Evolutionary conservation across 106 monocot genomes (phyloP), one percentile per base, ranked within the genome.

Genomic region (Narthecium ossifragum): DNA sequence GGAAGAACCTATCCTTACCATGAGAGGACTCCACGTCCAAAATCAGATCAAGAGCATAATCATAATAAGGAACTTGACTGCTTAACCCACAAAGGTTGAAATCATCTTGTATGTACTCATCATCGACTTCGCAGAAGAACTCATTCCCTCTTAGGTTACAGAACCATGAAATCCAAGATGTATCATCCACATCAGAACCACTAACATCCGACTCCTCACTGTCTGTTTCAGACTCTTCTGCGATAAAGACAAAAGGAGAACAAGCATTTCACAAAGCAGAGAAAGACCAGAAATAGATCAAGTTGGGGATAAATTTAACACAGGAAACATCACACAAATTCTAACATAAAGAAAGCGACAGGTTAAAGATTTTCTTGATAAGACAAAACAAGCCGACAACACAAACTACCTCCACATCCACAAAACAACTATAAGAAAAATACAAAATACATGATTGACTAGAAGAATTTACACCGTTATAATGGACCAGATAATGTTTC

Each of bases 111-210:
- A 78, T 78, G 37, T 78, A 78, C 11, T 78, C 77, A 46, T 78
- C 77, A 41, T 78, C 77, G 66, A 78, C 77, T 55, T 78, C 77
- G 32, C 71, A 78, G 54, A 78, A 78, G 31, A 78, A 78, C 32
- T 78, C 77, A 78, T 78, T 78, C 31, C 77, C 77, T 56, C 71
- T 71, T 20, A 78, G 54, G 23, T 70, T 71, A 60, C 77, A 78
- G 71, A 78, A 78, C 77, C 77, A 78, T 30, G 77, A 71, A 40
- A 78, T 78, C 77, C 77, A 78, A 31, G 77, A 78, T n/a, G 77
- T 78, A 31, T 78, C 77, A 22, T 78, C 77, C 26, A 70, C 77
- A 66, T 78, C 77, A n/a, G 77, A 78, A 20, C 77, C 77, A 67
- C 71, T 78, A 36, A 78, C 65, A 61, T 78, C 77, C 25, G 77